Base-by-base conservation (phyloP, 2,329 filamentous ascomycete species). In the Cercospora sojina region DNA sequence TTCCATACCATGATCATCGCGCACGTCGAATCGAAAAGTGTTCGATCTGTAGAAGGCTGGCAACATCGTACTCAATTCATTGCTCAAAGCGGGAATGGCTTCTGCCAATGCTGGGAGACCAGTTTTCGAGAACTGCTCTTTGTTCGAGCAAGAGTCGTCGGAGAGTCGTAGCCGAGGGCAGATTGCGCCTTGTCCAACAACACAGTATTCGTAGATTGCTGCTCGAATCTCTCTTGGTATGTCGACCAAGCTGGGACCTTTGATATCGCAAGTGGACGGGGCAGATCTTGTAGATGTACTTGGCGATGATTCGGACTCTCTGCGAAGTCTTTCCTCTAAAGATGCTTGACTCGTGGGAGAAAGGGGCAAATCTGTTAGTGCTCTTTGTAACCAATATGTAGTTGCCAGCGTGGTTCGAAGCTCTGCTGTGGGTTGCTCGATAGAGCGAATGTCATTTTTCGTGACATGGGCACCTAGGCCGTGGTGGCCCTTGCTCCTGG, bases 1-100 rank as follows among this genome's bases (percentile, higher is more conserved):
- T 7, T 58, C 38, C 18, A 41, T 27, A 3, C 59, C 67, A n/a
- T 25, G 20, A 3, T 65, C 58, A 23, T 61, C 53, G 31, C 67
- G 64, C 29, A 71, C 49, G 31, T 71, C 69, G 35, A 71, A 71
- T 29, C 66, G 64, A 43, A 68, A 71, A 4, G 59, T 66, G 18
- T 67, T 64, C 6, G 67, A 61, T 20, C 59, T 43, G 66, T 67
- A 69, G 47, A 68, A 66, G 29, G 20, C 38, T 7, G 55, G 38
- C 29, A 59, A 18, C 62, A 64, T 59, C 3, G 41, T 31, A 18
- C 5, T 31, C 55, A 64, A 6, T 51, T 64, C 56, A 41, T 27
- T 31, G 38, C 47, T 31, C 4, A 64, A 31, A 20, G 6, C 6
- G 3, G 68, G 63, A 18, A 66, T 64, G 8, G 64, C 62, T 51